Evolutionary conservation across 2,329 filamentous ascomycete genomes (phyloP), one percentile per base, ranked within the genome.

Genomic region (Aspergillus sp.): DNA sequence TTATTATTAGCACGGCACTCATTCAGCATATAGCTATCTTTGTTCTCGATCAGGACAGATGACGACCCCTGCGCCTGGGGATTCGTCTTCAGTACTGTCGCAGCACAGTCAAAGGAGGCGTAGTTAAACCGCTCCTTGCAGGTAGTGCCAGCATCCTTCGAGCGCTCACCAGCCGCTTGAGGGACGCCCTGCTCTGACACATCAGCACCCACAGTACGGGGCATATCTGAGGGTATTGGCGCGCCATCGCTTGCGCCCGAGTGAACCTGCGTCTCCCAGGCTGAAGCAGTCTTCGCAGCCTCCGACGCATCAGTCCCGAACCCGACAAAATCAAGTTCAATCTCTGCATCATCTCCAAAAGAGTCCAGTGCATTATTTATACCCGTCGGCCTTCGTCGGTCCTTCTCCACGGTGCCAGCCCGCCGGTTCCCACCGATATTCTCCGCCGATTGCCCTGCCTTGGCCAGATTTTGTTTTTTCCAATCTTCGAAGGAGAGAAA

Each of bases 121-220:
- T 96, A 99, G 54, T 96, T 98, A 75, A 96, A 97, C 45, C 95
- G 84, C 75, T 98, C 95, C 75, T 98, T 98, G 82, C 93, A 97
- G 0, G 95, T 99, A 73, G 91, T 96, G 7, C 95, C 95, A 4
- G 95, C 95, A 73, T 98, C 93, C 74, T 96, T 97, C 70, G 89
- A 92, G 39, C 91, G 84, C 60, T 86, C 82, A 37, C 82, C 79
- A 17, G 81, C 80, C n/a, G 80, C 77, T 48, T 80, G 79, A 0
- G 79, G 68, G 2, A 81, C 73, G 20, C 77, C 75, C 24, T 82
- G 79, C 3, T 77, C 73, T 17, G 60, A 47, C 24, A 73, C 64
- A 52, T 72, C 73, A 13, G 19, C 37, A n/a, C 4, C 59, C 8
- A 57, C 48, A 8, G 60, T 61, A 15, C 61, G 62, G 24, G 61